Conservation (phyloP, 176 grass and related monocot genomes). For the Oryza nivara region DNA sequence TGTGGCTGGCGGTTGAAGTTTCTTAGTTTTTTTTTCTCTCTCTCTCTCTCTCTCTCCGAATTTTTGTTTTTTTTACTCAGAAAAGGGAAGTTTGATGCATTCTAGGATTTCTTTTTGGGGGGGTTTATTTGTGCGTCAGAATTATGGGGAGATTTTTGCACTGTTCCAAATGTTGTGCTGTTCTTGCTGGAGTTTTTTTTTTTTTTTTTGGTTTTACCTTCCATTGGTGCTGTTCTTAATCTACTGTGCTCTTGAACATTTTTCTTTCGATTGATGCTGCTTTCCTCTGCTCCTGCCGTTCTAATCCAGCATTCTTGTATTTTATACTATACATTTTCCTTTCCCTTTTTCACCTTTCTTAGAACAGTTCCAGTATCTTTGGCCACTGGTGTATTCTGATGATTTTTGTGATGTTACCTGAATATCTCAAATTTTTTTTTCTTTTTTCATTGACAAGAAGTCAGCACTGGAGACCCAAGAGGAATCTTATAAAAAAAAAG, state of each 20-base stretch:
- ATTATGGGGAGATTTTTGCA: slow-evolving; percentile 18
- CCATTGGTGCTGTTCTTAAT: not conserved
- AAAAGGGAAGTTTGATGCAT: not conserved
- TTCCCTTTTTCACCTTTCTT: not conserved
- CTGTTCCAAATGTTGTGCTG: not conserved
- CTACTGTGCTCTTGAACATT: not conserved
- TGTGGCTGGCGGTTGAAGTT: no score
- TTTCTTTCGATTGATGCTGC: not conserved
- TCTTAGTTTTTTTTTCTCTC: not conserved
- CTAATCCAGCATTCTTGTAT: not conserved
- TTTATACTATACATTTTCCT: not conserved
- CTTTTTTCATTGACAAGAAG: not conserved
- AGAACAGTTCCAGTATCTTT: not conserved
- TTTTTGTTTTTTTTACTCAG: not conserved
- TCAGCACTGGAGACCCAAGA: slow-evolving; percentile 34
- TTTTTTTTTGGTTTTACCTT: no score
- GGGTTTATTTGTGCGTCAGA: not conserved
- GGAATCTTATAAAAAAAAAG: not conserved
- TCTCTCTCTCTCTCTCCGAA: no score
- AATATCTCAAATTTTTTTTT: slow-evolving; percentile 7
- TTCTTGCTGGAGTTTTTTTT: not conserved
- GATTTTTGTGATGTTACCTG: not conserved
- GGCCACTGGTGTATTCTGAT: not conserved
- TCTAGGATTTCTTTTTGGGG: not conserved
- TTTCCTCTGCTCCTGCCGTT: not conserved